A percentile compares a stretch with the other conserved stretches of the same genome.
phyloP scores from a whole-genome alignment of 1,284 basidiomycete species.

The Cryptococcus sp. region DNA sequence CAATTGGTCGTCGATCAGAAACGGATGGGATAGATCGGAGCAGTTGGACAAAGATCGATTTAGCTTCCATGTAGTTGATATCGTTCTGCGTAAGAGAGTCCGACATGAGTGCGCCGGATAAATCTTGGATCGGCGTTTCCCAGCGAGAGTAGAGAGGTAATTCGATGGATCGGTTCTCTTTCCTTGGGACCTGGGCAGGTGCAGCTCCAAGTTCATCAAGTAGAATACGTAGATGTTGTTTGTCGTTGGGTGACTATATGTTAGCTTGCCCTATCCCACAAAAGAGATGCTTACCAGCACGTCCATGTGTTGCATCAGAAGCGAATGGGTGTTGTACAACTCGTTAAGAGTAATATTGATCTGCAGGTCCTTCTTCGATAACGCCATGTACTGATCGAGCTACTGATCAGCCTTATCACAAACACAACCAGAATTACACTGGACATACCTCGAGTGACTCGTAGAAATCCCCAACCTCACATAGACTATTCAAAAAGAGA shows the following conservation, averaged over 20 bases:
- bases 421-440: background rate
- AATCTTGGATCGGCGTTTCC: constrained; percentile 98
- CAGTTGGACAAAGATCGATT: constrained; percentile 97
- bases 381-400: constrained; percentile 99
- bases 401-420: constrained; percentile 37
- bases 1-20: constrained; percentile 79
- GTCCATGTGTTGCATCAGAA: constrained; percentile 92
- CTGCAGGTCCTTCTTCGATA: constrained; percentile 96
- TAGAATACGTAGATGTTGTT: constrained; percentile 92
- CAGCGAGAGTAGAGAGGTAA: constrained; percentile 91
- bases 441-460: constrained; percentile 85
- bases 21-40: constrained; percentile 87
- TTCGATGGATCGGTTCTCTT: constrained; percentile 93
- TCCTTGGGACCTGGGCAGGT: constrained; percentile 89
- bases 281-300: constrained; percentile 63
- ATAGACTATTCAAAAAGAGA: constrained; percentile 90
- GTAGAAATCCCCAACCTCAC: constrained; percentile 99
- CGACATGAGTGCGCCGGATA: constrained; percentile 88
- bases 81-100: constrained; percentile 94
- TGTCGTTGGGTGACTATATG: constrained; percentile 85
- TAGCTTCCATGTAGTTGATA: constrained; percentile 99
- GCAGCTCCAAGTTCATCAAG: constrained; percentile 92
- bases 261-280: background rate
- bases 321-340: constrained; percentile 93
- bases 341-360: constrained; percentile 99